These are phyloP conservation scores for Xylariaceae sp. DNA, from an alignment of 2,329 filamentous ascomycete species.

Conservation along the genomic window DNA sequence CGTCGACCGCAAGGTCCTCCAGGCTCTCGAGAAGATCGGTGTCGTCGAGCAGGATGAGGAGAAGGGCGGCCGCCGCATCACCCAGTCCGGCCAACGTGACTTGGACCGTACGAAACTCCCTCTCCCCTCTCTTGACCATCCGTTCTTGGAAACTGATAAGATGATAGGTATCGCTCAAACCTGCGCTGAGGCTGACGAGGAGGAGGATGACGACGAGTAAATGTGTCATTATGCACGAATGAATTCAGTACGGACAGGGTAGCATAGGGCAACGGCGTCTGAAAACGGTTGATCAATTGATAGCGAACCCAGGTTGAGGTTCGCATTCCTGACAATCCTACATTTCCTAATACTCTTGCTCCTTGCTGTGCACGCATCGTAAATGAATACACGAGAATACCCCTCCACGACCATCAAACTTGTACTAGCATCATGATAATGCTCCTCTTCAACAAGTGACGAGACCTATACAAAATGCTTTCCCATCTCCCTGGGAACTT, in stretches of 20 bases:
- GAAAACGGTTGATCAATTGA: constrained; percentile 29
- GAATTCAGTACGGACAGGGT: constrained; percentile 25
- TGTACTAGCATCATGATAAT: too few relatives aligned
- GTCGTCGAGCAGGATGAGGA: constrained; percentile 97
- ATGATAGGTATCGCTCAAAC: constrained; percentile 69
- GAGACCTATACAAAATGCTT: too few relatives aligned
- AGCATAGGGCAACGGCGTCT: constrained; percentile 34
- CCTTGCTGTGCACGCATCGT: too few relatives aligned
- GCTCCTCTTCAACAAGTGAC: too few relatives aligned
- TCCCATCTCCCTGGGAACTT: too few relatives aligned
- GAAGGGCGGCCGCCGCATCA: constrained; percentile 97
- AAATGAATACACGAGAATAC: too few relatives aligned
- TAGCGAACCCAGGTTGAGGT: constrained; percentile 17
- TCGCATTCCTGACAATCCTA: constrained; percentile 16
- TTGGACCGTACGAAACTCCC: constrained; percentile 66
- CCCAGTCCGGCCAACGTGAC: constrained; percentile 97
- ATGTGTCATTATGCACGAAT: constrained; percentile 21
- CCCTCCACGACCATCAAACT: too few relatives aligned
- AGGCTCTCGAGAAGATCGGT: constrained; percentile 98
- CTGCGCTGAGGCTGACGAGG: constrained; percentile 68
- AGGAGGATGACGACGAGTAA: constrained; percentile 65
- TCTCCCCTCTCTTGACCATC: not conserved
- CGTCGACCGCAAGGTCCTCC: constrained; percentile 96
- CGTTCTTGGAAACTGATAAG: constrained; percentile 9
- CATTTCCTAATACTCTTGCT: constrained; percentile 1